A percentile compares a stretch with the other conserved stretches of the same genome.
Evolutionary conservation across 2,329 filamentous ascomycete genomes (phyloP).

Genomic region (Pseudogymnoascus sp.): DNA sequence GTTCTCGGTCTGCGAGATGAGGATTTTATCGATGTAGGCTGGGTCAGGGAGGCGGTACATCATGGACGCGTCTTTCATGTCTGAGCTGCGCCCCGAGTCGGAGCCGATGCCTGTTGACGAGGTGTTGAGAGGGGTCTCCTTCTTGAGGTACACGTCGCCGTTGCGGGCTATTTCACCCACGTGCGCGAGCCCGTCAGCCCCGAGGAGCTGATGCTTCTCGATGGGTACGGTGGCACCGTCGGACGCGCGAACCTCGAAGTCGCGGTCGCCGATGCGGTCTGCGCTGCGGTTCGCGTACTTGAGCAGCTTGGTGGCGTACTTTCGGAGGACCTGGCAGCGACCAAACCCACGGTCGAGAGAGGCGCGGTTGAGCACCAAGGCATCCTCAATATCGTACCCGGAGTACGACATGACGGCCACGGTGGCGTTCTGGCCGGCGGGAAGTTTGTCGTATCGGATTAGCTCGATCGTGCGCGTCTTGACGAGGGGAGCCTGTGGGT

Average conservation of each 20-base stretch:
- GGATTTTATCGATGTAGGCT: conserved; percentile 90
- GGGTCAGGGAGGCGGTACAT: conserved; percentile 78
- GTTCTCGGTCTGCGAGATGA: conserved; percentile 81
- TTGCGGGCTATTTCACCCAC: conserved; percentile 71
- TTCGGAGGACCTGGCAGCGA: conserved; percentile 95
- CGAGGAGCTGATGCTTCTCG: conserved; percentile 63
- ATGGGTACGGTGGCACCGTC: conserved; percentile 52
- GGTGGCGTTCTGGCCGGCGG: conserved; percentile 91
- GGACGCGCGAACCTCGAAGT: conserved; percentile 43
- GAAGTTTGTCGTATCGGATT: conserved; percentile 93
- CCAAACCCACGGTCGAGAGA: conserved; percentile 93
- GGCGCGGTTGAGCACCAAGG: conserved; percentile 90
- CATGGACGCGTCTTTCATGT: conserved; percentile 56
- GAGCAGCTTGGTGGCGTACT: conserved; percentile 78
- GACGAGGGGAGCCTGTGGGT: conserved; percentile 95
- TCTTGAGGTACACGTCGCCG: conserved; percentile 85
- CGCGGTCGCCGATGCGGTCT: conserved; percentile 55
- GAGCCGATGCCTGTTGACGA: conserved; percentile 62
- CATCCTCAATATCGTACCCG: conserved; percentile 98
- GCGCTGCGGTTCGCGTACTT: conserved; percentile 75
- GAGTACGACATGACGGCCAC: conserved; percentile 99
- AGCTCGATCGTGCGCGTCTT: conserved; percentile 95
- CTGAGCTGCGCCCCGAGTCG: conserved; percentile 53
- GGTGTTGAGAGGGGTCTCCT: conserved; percentile 74
- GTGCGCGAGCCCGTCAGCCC: conserved; percentile 78